Conservation (phyloP, 1,284 basidiomycete genomes). For the Salmacisia buchloeana region DNA sequence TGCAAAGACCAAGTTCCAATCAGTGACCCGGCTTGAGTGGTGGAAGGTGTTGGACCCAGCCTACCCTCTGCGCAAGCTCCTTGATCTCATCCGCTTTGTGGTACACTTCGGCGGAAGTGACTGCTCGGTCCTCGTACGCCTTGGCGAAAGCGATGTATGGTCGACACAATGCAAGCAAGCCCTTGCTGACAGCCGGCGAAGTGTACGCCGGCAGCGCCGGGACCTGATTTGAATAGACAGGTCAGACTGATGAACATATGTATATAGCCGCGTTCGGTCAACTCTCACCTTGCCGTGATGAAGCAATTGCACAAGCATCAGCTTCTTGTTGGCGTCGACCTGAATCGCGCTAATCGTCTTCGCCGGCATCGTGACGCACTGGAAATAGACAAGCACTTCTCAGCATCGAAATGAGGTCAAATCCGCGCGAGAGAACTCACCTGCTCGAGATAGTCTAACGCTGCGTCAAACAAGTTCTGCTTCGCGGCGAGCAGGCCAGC, state of each 20-base stretch:
- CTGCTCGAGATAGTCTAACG: slow-evolving; percentile 33
- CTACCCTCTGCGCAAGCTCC: slow-evolving; percentile 15
- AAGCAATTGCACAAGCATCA: slow-evolving; percentile 69
- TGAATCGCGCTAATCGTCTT: slow-evolving; percentile 65
- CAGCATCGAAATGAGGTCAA: neutral
- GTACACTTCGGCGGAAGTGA: neutral
- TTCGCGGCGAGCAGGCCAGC: slow-evolving; percentile 31
- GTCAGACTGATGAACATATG: neutral
- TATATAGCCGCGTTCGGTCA: neutral
- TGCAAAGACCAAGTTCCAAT: neutral
- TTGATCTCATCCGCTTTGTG: slow-evolving; percentile 15
- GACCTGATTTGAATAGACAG: neutral
- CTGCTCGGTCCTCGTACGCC: slow-evolving; percentile 17
- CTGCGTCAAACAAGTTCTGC: slow-evolving; percentile 20
- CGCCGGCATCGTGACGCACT: slow-evolving; percentile 65
- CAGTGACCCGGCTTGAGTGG: slow-evolving; percentile 5
- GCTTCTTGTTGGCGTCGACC: slow-evolving; percentile 76
- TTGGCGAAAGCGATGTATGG: slow-evolving; percentile 19
- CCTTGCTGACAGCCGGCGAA: slow-evolving; percentile 15
- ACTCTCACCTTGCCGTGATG: slow-evolving; percentile 61
- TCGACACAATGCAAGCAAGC: slow-evolving; percentile 15
- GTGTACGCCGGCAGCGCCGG: slow-evolving; percentile 19
- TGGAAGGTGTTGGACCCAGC: no score
- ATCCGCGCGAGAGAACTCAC: slow-evolving; percentile 16
- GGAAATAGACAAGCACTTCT: neutral